These are phyloP conservation scores for Trypanosoma platydactyli DNA, from an alignment of 208 protist species.

Conservation along the genomic window DNA sequence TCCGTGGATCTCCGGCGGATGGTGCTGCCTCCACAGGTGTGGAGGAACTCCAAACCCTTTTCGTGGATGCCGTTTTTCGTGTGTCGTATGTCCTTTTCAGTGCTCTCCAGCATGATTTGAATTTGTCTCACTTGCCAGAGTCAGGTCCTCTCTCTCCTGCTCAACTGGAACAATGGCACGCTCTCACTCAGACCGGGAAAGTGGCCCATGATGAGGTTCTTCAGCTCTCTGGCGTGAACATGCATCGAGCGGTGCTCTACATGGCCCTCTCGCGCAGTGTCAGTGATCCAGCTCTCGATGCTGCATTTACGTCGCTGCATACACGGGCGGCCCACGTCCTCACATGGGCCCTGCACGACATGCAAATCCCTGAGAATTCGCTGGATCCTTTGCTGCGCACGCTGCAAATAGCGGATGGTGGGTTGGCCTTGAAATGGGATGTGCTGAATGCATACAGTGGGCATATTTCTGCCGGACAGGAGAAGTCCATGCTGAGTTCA, in stretches of 20 bases:
- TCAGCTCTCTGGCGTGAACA: conserved; percentile 1
- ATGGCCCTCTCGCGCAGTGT: conserved; percentile 21
- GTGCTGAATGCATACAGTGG: conserved; percentile 41
- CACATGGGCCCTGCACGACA: conserved; percentile 40
- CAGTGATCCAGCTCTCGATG: conserved; percentile 5
- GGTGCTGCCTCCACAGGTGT: conserved; percentile 8
- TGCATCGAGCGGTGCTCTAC: conserved; percentile 25
- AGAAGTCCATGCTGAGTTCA: conserved; percentile 49
- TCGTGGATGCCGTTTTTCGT: conserved; percentile 64
- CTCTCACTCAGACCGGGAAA: conserved; percentile 2
- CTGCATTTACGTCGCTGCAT: conserved; percentile 43
- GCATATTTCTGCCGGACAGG: conserved; percentile 34
- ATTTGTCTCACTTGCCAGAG: neutral
- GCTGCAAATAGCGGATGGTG: conserved; percentile 24
- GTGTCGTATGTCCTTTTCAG: conserved; percentile 60
- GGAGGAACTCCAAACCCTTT: conserved; percentile 40
- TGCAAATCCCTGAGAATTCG: conserved; percentile 16
- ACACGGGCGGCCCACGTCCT: conserved; percentile 60
- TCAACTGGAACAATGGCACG: conserved; percentile 23
- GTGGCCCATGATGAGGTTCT: neutral
- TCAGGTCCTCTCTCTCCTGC: conserved; percentile 5
- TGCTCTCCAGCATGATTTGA: conserved; percentile 10
- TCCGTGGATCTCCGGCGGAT: conserved; percentile 8
- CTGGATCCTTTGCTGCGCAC: conserved; percentile 35
- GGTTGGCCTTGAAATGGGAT: conserved; percentile 24